Base-by-base conservation (phyloP, 768 basidiomycete species). In the Tephrocybe rancida region DNA sequence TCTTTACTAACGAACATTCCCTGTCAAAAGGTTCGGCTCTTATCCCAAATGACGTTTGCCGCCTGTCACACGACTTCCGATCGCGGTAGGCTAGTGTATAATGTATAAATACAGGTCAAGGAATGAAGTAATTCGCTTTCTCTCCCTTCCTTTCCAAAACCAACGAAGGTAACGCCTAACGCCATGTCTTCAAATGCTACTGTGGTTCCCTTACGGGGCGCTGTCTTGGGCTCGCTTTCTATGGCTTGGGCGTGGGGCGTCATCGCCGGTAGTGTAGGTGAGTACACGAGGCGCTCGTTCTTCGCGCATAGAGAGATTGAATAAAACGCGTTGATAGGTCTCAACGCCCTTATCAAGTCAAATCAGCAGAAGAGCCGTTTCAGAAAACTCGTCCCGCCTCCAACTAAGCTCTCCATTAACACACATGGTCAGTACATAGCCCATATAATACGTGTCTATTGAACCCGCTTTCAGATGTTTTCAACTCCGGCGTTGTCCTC, bases 341-440 rank as follows among this genome's bases (percentile, higher is more conserved):
- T 78, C 26, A 77, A 74, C 56, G 73, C 75, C 7, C 54, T 74
- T 43, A 68, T 77, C 52, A 73, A 74, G 56, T 73, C 79, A 13
- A 73, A 78, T 57, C 63, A 72, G 42, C 54, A 70, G 51, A 72
- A 78, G 58, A 61, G 60, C 26, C 32, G 43, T 13, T 56, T 81
- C 38, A 66, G 50, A 48, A 66, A 63, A 27, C 47, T 59, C 32
- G 73, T 71, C 3, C 69, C 74, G 2, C 18, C 67, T 10, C 71
- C 70, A 19, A 68, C 70, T 10, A 52, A 61, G 7, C 58, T 81
- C 25, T 55, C 61, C 37, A 70, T 83, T 55, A 58, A 79, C 64
- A 73, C 70, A 16, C 49, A 61, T 48, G 72, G 76, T 76, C 32
- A 46, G 37, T 30, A 21, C 13, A 6, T 38, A 11, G 11, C 16